These are phyloP conservation scores for Fraxinus cuspidata DNA, from an alignment of 257 asterid genomes.

Conservation along the genomic window DNA sequence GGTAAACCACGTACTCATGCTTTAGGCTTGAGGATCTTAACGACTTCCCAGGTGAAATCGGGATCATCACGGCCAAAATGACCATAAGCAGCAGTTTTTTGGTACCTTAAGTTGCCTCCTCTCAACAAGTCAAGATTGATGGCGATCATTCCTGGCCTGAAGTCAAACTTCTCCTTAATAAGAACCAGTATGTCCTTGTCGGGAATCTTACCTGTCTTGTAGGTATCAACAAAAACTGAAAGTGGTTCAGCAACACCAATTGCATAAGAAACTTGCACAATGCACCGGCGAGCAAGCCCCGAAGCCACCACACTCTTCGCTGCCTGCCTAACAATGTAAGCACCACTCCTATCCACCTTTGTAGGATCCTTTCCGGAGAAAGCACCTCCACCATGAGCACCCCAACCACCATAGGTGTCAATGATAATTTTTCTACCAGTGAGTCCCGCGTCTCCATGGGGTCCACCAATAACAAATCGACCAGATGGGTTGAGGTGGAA, in stretches of 20 bases:
- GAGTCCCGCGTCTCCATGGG: constrained; percentile 73
- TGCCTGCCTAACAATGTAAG: constrained; percentile 68
- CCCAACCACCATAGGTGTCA: constrained; percentile 80
- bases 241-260: constrained; percentile 80
- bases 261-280: constrained; percentile 70
- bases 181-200: constrained; percentile 62
- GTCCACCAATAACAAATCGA: constrained; percentile 67
- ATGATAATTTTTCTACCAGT: constrained; percentile 68
- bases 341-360: constrained; percentile 77
- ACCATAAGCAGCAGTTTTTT: constrained; percentile 77
- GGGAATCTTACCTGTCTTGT: constrained; percentile 64
- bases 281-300: constrained; percentile 73
- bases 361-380: constrained; percentile 78
- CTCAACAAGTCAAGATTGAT: constrained; percentile 64
- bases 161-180: constrained; percentile 66
- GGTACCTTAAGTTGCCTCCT: constrained; percentile 70
- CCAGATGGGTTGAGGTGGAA: constrained; percentile 75
- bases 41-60: constrained; percentile 75
- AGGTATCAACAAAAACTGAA: constrained; percentile 65
- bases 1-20: constrained; percentile 33
- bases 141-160: constrained; percentile 79
- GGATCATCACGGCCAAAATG: constrained; percentile 76
- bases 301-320: constrained; percentile 74
- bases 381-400: constrained; percentile 78
- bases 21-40: constrained; percentile 61